phyloP scores from a whole-genome alignment of 805 yeast species.

The Candida endomychidarum region DNA sequence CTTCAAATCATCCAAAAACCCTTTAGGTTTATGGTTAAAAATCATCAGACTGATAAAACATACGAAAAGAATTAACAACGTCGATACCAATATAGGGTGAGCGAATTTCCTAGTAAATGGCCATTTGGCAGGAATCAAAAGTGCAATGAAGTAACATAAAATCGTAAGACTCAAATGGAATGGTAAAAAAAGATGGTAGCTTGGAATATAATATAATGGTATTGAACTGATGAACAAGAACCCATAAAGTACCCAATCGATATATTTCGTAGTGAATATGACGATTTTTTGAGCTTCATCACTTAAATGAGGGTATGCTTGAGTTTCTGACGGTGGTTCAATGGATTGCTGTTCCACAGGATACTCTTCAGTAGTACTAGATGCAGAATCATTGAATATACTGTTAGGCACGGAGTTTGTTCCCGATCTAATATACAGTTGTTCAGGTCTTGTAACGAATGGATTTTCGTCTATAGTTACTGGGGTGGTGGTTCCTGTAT shows the following conservation, averaged over 20 bases:
- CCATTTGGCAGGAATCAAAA: slow-evolving; percentile 45
- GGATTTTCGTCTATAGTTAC: slow-evolving; percentile 12
- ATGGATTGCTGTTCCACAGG: background rate
- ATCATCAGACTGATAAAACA: slow-evolving; percentile 62
- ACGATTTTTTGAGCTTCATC: slow-evolving; percentile 27
- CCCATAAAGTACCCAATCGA: slow-evolving; percentile 56
- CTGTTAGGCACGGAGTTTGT: slow-evolving; percentile 12
- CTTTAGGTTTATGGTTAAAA: slow-evolving; percentile 40
- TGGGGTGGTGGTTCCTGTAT: background rate
- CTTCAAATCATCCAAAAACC: slow-evolving; percentile 51
- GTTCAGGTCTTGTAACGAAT: slow-evolving; percentile 17
- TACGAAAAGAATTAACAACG: slow-evolving; percentile 60
- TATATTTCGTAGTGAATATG: slow-evolving; percentile 39
- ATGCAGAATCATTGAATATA: slow-evolving; percentile 1
- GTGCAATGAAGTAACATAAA: slow-evolving; percentile 51
- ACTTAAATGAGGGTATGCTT: slow-evolving; percentile 14
- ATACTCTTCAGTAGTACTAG: background rate
- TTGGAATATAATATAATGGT: slow-evolving; percentile 54
- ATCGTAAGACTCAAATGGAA: slow-evolving; percentile 64
- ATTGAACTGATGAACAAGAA: slow-evolving; percentile 53
- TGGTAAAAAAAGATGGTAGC: slow-evolving; percentile 54
- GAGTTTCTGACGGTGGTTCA: background rate
- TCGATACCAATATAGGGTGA: slow-evolving; percentile 72
- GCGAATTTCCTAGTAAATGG: slow-evolving; percentile 49
- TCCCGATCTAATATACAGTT: slow-evolving; percentile 15